Conservation (phyloP, 306 rosid species). For the Malus orientalis region DNA sequence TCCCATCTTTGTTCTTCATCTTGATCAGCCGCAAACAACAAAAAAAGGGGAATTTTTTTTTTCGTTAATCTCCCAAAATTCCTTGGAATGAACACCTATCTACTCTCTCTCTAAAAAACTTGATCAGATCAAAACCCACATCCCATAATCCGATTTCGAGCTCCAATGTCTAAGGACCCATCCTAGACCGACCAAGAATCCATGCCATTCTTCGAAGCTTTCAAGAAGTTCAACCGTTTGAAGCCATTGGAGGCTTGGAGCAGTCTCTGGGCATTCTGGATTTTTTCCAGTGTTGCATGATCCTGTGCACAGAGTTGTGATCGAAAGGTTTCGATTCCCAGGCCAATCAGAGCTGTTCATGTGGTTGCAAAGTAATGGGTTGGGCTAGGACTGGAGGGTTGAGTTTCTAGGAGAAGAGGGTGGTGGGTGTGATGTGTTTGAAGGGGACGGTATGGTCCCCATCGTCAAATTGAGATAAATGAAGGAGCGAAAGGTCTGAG, state of each 20-base stretch:
- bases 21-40: too few relatives aligned
- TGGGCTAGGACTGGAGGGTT: conserved; percentile 21
- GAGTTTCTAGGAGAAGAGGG: conserved; percentile 53
- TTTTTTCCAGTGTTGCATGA: conserved; percentile 35
- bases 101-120: background rate
- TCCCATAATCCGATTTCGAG: background rate
- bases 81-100: too few relatives aligned
- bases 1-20: too few relatives aligned
- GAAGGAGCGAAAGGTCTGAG: too few relatives aligned
- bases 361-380: conserved; percentile 40
- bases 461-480: too few relatives aligned
- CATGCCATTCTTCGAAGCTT: conserved; percentile 38
- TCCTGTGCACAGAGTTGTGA: conserved; percentile 33
- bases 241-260: conserved; percentile 36
- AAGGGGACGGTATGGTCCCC: conserved; percentile 58
- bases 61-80: too few relatives aligned
- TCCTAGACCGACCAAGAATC: conserved; percentile 26
- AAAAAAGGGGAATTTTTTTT: too few relatives aligned
- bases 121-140: conserved; percentile 6
- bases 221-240: conserved; percentile 44
- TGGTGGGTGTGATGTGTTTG: conserved; percentile 57
- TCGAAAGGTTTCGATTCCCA: conserved; percentile 30
- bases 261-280: conserved; percentile 57
- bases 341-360: conserved; percentile 34
- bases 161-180: conserved; percentile 43